Evolutionary conservation across 2,329 filamentous ascomycete genomes (phyloP), one percentile per base, ranked within the genome.

Genomic region (Ophiostoma himal-ulmi): DNA sequence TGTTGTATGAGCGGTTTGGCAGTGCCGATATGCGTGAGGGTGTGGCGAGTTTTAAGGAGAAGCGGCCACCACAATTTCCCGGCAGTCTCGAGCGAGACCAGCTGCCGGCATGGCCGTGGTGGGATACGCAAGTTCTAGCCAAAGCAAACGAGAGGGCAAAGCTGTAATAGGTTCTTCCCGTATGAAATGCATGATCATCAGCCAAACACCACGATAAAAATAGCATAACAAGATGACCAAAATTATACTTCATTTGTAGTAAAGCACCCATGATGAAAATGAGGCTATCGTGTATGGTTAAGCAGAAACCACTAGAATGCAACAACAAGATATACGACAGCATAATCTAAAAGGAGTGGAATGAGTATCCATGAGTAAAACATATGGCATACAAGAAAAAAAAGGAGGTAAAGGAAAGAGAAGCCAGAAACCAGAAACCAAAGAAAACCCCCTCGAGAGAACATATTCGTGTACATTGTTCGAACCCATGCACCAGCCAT

Each of bases 21-120:
- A 85, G 79, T 11, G 72, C 73, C 30, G 90, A 92, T 75, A 86
- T 89, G 69, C 83, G 83, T 48, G 90, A 92, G 77, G 90, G 89
- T 2, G 85, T 91, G 7, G 76, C 82, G 69, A 88, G 88, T n/a
- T 92, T 92, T 77, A 78, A 91, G 76, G 82, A 91, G 79, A 92
- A 92, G 81, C 81, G 90, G 68, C 81, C 83, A 70, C 86, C 88
- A 0, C 80, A 84, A 14, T 92, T 92, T 75, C 81, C 79, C 48
- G 89, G 83, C 1, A 71, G 68, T 2, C 66, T 73, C 57, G 69
- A 68, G 14, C 81, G 84, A 41, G 85, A 90, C 76, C 82, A 83
- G 10, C 88, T 89, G 1, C 77, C 78, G 0, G 82, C 82, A 17
- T 90, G 88, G 78, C 90, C 89, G 0, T 92, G 89, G 90, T 92